Conservation (phyloP, 495 filamentous ascomycete species). For the Aspergillus incahuasiensis region DNA sequence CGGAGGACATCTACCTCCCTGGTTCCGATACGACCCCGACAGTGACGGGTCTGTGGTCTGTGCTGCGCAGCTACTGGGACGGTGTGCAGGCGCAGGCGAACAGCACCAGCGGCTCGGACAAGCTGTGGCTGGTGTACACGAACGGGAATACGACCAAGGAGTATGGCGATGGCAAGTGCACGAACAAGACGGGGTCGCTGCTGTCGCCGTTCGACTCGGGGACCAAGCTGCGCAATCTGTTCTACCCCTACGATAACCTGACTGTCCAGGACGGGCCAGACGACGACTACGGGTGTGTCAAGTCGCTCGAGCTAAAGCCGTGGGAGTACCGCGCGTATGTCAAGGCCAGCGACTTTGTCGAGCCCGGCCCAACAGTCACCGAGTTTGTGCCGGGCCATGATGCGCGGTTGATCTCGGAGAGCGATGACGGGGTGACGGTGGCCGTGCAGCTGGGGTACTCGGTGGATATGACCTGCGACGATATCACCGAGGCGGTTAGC, state of each 20-base stretch:
- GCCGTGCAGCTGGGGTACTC: conserved; percentile 18
- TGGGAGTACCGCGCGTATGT: conserved; percentile 60
- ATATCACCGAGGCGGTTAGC: conserved; percentile 51
- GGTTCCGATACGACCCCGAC: conserved; percentile 51
- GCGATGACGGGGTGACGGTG: conserved; percentile 17
- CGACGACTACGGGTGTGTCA: conserved; percentile 41
- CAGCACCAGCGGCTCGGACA: conserved; percentile 32
- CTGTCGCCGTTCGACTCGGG: conserved; percentile 53
- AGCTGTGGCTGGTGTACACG: no score
- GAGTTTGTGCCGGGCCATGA: conserved; percentile 58
- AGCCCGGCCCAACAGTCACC: conserved; percentile 53
- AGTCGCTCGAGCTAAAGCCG: conserved; percentile 42
- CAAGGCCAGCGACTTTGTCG: conserved; percentile 35
- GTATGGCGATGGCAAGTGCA: no score
- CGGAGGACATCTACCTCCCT: conserved; percentile 42
- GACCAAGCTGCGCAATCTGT: conserved; percentile 59
- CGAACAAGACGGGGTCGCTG: conserved; percentile 33
- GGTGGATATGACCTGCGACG: conserved; percentile 34
- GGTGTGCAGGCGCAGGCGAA: conserved; percentile 47
- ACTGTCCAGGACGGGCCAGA: conserved; percentile 34
- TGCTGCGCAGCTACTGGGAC: conserved; percentile 46
- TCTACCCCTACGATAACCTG: conserved; percentile 56
- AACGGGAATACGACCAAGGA: no score
- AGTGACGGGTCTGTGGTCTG: conserved; percentile 64
- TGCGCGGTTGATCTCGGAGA: conserved; percentile 40